Percentiles rank a stretch among this genome's conserved stretches.
Evolutionary conservation across 495 filamentous ascomycete species (phyloP).

Genomic region (Hypoxylon lenormandii): DNA sequence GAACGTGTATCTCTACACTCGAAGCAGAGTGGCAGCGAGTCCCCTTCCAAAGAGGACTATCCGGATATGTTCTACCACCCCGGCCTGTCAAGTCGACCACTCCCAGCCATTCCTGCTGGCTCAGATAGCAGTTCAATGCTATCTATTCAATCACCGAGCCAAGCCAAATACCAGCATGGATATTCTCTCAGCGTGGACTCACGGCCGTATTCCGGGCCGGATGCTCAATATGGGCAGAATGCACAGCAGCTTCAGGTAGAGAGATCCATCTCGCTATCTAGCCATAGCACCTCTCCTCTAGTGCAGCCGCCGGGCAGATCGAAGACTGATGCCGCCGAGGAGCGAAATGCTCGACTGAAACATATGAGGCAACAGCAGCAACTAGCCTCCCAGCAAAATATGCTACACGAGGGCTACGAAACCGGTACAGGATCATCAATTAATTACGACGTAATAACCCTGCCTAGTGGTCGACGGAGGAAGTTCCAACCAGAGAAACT

Average conservation of each 20-base stretch:
- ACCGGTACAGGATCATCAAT: conserved; percentile 64
- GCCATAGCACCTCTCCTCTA: conserved; percentile 81
- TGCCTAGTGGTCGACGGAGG: conserved; percentile 75
- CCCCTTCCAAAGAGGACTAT: conserved; percentile 71
- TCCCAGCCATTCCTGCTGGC: conserved; percentile 80
- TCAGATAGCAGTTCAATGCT: conserved; percentile 58
- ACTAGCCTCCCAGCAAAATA: conserved; percentile 58
- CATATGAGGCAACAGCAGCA: conserved; percentile 69
- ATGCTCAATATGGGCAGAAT: conserved; percentile 54
- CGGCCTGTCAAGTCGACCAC: conserved; percentile 74
- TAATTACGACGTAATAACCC: conserved; percentile 75
- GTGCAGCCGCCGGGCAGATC: conserved; percentile 85
- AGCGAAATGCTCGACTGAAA: conserved; percentile 66
- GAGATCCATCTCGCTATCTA: conserved; percentile 85
- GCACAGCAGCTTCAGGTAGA: conserved; percentile 70
- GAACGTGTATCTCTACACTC: conserved; percentile 70
- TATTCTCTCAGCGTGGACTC: conserved; percentile 59
- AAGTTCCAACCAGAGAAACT: conserved; percentile 91
- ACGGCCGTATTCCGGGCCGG: conserved; percentile 51
- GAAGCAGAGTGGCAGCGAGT: conserved; percentile 68
- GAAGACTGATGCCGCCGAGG: conserved; percentile 89
- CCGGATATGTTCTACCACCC: conserved; percentile 96
- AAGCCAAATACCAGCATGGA: conserved; percentile 51
- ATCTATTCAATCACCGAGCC: conserved; percentile 52
- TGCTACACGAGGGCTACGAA: conserved; percentile 63